Base-by-base conservation (phyloP, 2,329 filamentous ascomycete species). In the Fusarium nygamai region DNA sequence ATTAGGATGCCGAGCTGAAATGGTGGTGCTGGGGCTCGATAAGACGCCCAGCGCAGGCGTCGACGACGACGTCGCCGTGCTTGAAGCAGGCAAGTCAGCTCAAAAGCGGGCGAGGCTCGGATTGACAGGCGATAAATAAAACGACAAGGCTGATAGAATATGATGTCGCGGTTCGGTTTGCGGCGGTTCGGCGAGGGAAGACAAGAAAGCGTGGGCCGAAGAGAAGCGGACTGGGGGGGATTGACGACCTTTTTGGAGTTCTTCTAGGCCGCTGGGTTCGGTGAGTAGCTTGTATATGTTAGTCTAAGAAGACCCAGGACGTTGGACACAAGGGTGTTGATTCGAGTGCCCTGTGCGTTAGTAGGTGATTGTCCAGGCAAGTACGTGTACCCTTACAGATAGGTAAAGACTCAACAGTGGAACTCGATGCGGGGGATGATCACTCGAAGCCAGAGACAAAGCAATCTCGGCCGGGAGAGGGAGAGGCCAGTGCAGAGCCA, bases 131-230 rank as follows among this genome's bases (percentile, higher is more conserved):
- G 24, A 46, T 48, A 53, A 36, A 62, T 53, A 51, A 53, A 64
- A 44, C 47, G 38, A 67, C 57, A 65, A 68, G 69, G 67, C 60
- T 60, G 69, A 61, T 56, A 47, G 70, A 69, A 53, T 63, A 67
- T 70, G 61, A 64, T 70, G 69, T 67, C 65, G 60, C 69, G 66
- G 61, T 77, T 80, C 81, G 81, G 82, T 80, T 83, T 79, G 82
- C 78, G 73, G 79, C 82, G 81, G 82, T 78, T 81, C 71, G 72
- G 71, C 59, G 74, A 81, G 79, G 79, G 69, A 71, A 75, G 77
- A 70, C 72, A 64, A 64, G 65, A 62, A 62, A 65, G 60, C 68
- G 69, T 73, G 74, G 78, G 76, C 76, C 75, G 75, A 77, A 38
- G 71, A 71, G 77, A 75, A 77, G 75, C 75, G 74, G 62, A 73